Evolutionary conservation across 2,329 filamentous ascomycete genomes (phyloP).

Genomic region (Ophiocordyceps camponoti-floridani): DNA sequence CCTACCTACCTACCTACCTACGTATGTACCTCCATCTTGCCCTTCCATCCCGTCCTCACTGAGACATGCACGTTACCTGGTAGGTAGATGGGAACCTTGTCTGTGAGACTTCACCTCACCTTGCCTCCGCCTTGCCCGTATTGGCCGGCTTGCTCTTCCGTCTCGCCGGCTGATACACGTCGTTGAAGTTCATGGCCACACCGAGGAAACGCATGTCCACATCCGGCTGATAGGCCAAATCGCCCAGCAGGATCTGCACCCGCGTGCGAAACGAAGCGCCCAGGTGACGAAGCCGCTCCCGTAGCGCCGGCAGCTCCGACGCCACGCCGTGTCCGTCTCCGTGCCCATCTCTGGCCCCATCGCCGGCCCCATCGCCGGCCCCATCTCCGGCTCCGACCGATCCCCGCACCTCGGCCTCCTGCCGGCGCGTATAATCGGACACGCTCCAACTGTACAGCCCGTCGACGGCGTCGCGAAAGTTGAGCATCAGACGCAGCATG

Average conservation of each 20-base stretch:
- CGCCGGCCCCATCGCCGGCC: slow-evolving; percentile 44
- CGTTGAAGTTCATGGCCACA: slow-evolving; percentile 98
- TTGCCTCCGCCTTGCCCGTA: slow-evolving; percentile 6
- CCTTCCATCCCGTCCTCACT: background rate
- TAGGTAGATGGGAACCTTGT: background rate
- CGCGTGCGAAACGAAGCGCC: slow-evolving; percentile 59
- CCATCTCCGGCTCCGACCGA: slow-evolving; percentile 19
- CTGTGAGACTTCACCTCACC: background rate
- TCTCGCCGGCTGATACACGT: slow-evolving; percentile 69
- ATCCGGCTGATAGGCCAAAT: slow-evolving; percentile 83
- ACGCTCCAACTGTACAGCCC: slow-evolving; percentile 89
- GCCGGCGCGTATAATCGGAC: slow-evolving; percentile 80
- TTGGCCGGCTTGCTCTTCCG: slow-evolving; percentile 33
- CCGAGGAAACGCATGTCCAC: slow-evolving; percentile 90
- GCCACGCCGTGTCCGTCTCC: slow-evolving; percentile 32
- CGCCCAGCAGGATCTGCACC: slow-evolving; percentile 69
- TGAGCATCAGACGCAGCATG: slow-evolving; percentile 82
- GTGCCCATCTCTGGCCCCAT: slow-evolving; percentile 28
- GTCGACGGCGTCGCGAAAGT: slow-evolving; percentile 84
- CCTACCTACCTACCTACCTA: no score
- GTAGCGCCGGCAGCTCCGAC: slow-evolving; percentile 54
- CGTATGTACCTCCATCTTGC: no score
- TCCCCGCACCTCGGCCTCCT: slow-evolving; percentile 64
- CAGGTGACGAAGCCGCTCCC: slow-evolving; percentile 54
- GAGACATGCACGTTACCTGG: background rate